These are phyloP conservation scores for Conringia planisiliqua DNA, from an alignment of 345 rosid species.

Conservation along the genomic window DNA sequence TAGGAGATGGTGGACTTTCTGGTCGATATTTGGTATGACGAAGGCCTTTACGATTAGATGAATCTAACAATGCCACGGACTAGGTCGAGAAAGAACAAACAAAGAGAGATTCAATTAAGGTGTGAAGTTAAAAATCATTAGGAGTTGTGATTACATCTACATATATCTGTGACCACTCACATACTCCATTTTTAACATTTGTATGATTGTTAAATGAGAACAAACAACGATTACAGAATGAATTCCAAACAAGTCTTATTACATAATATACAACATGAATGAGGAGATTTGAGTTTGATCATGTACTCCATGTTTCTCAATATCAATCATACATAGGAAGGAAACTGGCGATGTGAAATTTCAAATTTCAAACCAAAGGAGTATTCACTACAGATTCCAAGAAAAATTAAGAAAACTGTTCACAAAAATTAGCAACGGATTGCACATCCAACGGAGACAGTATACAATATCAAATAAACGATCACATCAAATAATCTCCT, in stretches of 20 bases:
- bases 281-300: neutral
- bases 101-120: neutral
- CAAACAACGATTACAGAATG: neutral
- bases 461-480: neutral
- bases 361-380: neutral
- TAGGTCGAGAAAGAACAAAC: conserved; percentile 20
- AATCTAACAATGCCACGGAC: conserved; percentile 22
- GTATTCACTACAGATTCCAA: neutral
- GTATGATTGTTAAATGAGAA: conserved; percentile 7
- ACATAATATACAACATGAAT: neutral
- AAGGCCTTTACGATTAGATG: conserved; percentile 79
- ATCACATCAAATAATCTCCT: conserved; percentile 1
- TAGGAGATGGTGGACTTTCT: conserved; percentile 97
- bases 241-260: conserved; percentile 2
- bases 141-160: conserved; percentile 8
- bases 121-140: conserved; percentile 9
- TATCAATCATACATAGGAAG: conserved; percentile 15
- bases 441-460: neutral
- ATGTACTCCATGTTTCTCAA: conserved; percentile 1
- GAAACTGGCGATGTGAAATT: neutral
- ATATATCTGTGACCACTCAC: neutral
- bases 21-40: conserved; percentile 86
- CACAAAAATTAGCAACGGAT: conserved; percentile 16
- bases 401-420: neutral
- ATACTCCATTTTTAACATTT: conserved; percentile 15